Base-by-base conservation (phyloP, 2,329 filamentous ascomycete genomes). In the Purpureocillium takamizusanense region DNA sequence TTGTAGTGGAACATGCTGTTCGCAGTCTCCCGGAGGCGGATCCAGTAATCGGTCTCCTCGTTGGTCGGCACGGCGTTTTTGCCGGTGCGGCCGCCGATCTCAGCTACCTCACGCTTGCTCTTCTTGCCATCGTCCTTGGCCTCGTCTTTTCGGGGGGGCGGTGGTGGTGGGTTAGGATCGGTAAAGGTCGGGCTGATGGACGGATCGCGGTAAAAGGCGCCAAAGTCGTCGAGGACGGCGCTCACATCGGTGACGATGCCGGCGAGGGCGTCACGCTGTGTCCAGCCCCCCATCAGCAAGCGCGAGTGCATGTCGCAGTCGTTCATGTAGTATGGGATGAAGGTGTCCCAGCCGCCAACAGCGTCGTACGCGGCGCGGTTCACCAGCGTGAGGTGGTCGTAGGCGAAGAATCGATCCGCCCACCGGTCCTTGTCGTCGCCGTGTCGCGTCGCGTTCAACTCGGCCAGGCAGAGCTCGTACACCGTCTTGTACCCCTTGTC, bases 271-370 rank as follows among this genome's bases (percentile, higher is more conserved):
- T 69, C 62, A 5, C 49, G 45, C 38, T 61, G 64, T 6, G 54
- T 61, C 58, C 65, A 69, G 4, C 63, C 60, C 12, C 51, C 55
- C 67, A 73, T 72, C 6, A 46, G 42, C n/a, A 74, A 45, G 4
- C 71, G 62, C 7, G 56, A 56, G 47, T 75, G 69, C 59, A 72
- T 67, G 49, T 76, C 73, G 53, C 72, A 78, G 48, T 78, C 74
- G 27, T 67, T 73, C 42, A 67, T 62, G 51, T 78, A 78, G 48
- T 70, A 78, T 0, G 74, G 70, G 31, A 80, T 76, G 41, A 71
- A 55, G 1, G 69, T 68, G 48, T 79, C 75, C 71, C 74, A 79
- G 0, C 64, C 70, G 15, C 74, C 63, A 7, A 76, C 62, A 33
- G 66, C 62, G 43, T 68, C 62, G 48, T 68, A 69, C 0, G 72